Evolutionary conservation across 2,329 filamentous ascomycete species (phyloP), one percentile per base, ranked within the genome.

Genomic region (Rutstroemia sydowiana): DNA sequence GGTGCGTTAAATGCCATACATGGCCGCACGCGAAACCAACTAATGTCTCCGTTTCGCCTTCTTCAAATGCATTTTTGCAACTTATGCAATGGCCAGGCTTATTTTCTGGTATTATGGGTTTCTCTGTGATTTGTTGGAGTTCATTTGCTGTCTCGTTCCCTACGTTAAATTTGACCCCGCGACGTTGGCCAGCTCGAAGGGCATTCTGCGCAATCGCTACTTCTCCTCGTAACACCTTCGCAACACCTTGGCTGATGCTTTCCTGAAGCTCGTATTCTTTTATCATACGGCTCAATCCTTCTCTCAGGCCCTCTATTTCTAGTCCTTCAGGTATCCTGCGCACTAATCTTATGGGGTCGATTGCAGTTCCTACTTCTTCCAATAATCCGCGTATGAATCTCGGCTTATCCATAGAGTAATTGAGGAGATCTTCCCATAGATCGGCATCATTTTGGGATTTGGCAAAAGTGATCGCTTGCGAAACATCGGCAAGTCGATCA

Each of bases 321-420:
- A 98, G 75, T 0, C 93, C 91, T 64, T 95, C 89, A 0, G 93
- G 93, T 26, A 98, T 98, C 5, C 91, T 82, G 13, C 87, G 79
- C 5, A 98, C 88, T 3, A 98, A 79, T 14, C 85, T 87, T 56
- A 97, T 92, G 0, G 93, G 93, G 63, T 97, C 85, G 63, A 98
- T 93, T 1, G 89, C 82, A 1, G 91, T 97, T 32, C 93, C 93
- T 1, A 95, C 92, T 70, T 97, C 89, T 63, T 95, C 89, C 0
- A 98, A 79, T 3, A 98, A 74, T 0, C 88, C 91, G 11, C 88
- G 85, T 59, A 98, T 97, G 70, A 98, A 98, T 37, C 82, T 82
- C 1, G 93, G 93, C 65, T 96, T 95, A 70, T 96, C 90, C 93
- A 98, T 97, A 55, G 87, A 92, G 68, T 97, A 97, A 61, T 92